A percentile compares a stretch with the other conserved stretches of the same genome.
Conservation (phyloP, 2,329 filamentous ascomycete genomes). For the Xylariaceae sp. region DNA sequence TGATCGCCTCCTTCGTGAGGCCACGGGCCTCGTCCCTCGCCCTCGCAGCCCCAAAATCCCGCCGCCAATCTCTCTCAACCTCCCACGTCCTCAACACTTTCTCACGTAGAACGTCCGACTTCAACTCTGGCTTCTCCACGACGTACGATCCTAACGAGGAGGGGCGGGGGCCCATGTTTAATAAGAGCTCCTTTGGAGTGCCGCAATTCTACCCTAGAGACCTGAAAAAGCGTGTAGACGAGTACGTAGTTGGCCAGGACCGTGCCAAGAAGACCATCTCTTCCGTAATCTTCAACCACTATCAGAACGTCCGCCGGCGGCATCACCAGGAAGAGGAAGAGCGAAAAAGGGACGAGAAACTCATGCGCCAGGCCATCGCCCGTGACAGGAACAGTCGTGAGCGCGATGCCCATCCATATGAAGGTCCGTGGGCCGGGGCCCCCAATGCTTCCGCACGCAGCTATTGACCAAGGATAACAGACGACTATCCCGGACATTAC, state of each 20-base stretch:
- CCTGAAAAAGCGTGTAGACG: slow-evolving; percentile 87
- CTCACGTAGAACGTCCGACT: slow-evolving; percentile 43
- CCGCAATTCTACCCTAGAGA: slow-evolving; percentile 61
- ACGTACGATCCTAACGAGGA: slow-evolving; percentile 55
- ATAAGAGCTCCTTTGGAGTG: slow-evolving; percentile 51
- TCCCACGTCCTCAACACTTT: slow-evolving; percentile 26
- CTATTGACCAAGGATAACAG: slow-evolving; percentile 41
- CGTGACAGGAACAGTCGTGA: slow-evolving; percentile 60
- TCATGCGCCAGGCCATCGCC: slow-evolving; percentile 66
- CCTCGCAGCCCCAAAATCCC: slow-evolving; percentile 10
- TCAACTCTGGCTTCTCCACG: slow-evolving; percentile 56
- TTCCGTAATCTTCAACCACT: slow-evolving; percentile 93
- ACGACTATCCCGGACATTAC: slow-evolving; percentile 52
- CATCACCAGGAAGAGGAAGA: slow-evolving; percentile 72
- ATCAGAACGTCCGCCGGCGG: slow-evolving; percentile 77
- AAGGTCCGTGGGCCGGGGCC: slow-evolving; percentile 54
- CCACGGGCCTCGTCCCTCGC: slow-evolving; percentile 16
- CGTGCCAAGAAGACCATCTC: slow-evolving; percentile 91
- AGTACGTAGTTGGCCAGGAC: slow-evolving; percentile 95
- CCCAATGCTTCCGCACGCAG: slow-evolving; percentile 22
- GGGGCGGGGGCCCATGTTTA: slow-evolving; percentile 58
- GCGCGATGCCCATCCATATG: slow-evolving; percentile 65
- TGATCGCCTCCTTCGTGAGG: slow-evolving; percentile 23
- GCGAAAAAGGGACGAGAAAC: slow-evolving; percentile 55
- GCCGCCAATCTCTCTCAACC: slow-evolving; percentile 26